Conservation (phyloP, 164 flowering plant species). For the Piper longum region DNA sequence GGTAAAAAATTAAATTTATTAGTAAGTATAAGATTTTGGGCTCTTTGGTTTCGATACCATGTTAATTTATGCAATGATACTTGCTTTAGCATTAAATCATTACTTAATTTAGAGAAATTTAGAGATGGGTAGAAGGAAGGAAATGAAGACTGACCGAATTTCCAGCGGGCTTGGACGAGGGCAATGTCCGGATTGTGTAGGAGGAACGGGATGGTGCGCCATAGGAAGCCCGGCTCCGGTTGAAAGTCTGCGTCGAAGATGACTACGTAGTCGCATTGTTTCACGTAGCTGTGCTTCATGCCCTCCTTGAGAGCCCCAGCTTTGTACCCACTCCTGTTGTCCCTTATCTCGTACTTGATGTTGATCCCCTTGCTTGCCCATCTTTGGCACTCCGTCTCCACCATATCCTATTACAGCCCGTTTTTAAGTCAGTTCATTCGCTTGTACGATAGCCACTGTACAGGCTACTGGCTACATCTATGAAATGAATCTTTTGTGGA, state of each 20-base stretch:
- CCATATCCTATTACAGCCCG: constrained; percentile 3
- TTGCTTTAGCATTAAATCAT: too few relatives aligned
- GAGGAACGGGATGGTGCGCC: constrained; percentile 47
- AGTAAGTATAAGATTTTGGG: too few relatives aligned
- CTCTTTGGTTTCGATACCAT: too few relatives aligned
- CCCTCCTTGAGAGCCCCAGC: constrained; percentile 11
- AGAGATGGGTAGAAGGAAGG: background rate
- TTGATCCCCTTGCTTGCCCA: constrained; percentile 15
- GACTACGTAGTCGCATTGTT: constrained; percentile 45
- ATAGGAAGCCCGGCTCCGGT: constrained; percentile 25
- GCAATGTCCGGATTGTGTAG: constrained; percentile 41
- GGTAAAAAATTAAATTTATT: too few relatives aligned
- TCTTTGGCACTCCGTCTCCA: constrained; percentile 10
- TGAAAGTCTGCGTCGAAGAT: constrained; percentile 52
- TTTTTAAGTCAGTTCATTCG: background rate
- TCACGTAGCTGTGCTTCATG: constrained; percentile 47
- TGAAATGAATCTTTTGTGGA: background rate
- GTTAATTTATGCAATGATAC: too few relatives aligned
- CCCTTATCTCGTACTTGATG: constrained; percentile 2
- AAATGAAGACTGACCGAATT: constrained; percentile 45
- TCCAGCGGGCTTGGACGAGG: constrained; percentile 48
- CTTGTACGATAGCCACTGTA: too few relatives aligned
- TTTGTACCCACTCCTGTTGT: constrained; percentile 6
- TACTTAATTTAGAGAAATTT: too few relatives aligned
- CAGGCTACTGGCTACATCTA: background rate